Evolutionary conservation across 805 yeast species (phyloP).

Genomic region (Pichia thaimueangensis): DNA sequence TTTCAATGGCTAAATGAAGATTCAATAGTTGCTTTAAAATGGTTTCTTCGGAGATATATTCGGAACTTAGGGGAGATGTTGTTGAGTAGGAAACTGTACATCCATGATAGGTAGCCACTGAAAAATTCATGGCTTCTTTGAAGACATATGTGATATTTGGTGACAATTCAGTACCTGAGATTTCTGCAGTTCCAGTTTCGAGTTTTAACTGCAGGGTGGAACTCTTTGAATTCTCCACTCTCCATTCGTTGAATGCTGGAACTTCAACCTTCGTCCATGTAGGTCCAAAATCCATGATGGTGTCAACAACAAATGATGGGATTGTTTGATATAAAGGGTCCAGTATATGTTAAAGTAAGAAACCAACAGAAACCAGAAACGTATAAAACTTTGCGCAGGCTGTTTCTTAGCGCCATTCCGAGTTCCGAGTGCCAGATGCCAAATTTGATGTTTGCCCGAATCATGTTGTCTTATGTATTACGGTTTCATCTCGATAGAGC

Average conservation of each 20-base stretch:
- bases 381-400: no score
- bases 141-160: conserved; percentile 56
- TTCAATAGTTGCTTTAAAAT: conserved; percentile 47
- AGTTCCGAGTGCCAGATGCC: no score
- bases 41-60: conserved; percentile 67
- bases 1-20: conserved; percentile 71
- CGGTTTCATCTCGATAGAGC: no score
- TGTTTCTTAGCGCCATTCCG: no score
- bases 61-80: conserved; percentile 34
- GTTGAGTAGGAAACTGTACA: conserved; percentile 51
- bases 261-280: conserved; percentile 16
- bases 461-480: no score
- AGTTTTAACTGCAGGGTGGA: conserved; percentile 22
- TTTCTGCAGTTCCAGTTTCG: conserved; percentile 70
- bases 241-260: conserved; percentile 13
- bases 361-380: no score
- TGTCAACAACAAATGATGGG: not conserved
- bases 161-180: conserved; percentile 90
- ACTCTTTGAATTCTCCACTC: conserved; percentile 3
- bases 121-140: conserved; percentile 43
- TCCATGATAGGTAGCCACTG: conserved; percentile 60
- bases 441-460: no score
- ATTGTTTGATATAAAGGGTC: no score
- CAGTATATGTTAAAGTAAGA: not conserved
- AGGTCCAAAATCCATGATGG: conserved; percentile 8